phyloP scores from a whole-genome alignment of 139 green algal species.

The Picochlorum sp. region DNA sequence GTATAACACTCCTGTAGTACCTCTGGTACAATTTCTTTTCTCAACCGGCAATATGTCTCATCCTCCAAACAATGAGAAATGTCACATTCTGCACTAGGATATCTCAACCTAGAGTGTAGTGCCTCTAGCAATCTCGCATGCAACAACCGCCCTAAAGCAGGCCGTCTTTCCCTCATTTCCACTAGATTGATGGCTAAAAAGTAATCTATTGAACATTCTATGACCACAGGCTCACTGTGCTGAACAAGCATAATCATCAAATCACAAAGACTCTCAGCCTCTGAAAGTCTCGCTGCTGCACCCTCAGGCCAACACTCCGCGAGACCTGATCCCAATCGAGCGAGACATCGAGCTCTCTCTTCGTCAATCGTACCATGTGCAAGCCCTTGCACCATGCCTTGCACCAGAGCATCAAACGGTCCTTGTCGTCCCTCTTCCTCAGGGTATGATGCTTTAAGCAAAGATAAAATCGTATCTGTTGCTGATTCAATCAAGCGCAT shows the following conservation, averaged over 20 bases:
- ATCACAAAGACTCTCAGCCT: slow-evolving; percentile 26
- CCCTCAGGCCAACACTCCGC: slow-evolving; percentile 28
- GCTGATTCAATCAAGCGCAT: too few species aligned
- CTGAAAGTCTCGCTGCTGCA: neutral
- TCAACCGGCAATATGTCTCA: slow-evolving; percentile 36
- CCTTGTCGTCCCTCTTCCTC: too few species aligned
- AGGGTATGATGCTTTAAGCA: too few species aligned
- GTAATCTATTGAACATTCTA: slow-evolving; percentile 37
- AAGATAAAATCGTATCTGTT: too few species aligned
- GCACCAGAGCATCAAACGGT: too few species aligned
- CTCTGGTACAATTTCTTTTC: slow-evolving; percentile 31
- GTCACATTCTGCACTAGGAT: slow-evolving; percentile 32
- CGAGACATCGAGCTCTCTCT: too few species aligned
- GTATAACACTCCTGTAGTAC: slow-evolving; percentile 20
- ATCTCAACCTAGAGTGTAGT: slow-evolving; percentile 24
- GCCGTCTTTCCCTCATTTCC: slow-evolving; percentile 21
- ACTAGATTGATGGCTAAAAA: slow-evolving; percentile 52
- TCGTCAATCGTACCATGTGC: too few species aligned
- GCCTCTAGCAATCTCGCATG: slow-evolving; percentile 22
- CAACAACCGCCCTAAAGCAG: slow-evolving; percentile 21
- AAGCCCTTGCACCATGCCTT: too few species aligned
- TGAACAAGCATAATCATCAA: slow-evolving; percentile 30
- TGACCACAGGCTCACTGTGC: slow-evolving; percentile 5
- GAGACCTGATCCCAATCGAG: slow-evolving; percentile 20
- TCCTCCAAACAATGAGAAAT: slow-evolving; percentile 39